These are phyloP conservation scores for Limonomyces culmigenus DNA, from an alignment of 1,284 basidiomycete genomes.

Conservation along the genomic window DNA sequence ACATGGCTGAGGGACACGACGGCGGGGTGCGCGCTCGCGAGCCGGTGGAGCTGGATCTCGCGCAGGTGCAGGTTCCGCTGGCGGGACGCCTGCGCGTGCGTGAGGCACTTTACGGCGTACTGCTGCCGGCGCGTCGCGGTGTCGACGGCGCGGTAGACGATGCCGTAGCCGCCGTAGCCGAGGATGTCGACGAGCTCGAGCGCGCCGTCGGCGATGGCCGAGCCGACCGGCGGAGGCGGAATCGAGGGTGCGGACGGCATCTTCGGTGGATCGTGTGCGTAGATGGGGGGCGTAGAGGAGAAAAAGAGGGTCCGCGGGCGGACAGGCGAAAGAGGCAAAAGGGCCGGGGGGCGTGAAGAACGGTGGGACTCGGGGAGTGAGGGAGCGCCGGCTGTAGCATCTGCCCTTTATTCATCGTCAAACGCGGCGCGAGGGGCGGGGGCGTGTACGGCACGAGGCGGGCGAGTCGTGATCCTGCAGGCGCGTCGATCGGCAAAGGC, in stretches of 20 bases:
- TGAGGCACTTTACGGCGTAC: conserved; percentile 16
- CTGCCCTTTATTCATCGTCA: neutral
- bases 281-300: neutral
- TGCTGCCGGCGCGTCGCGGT: neutral
- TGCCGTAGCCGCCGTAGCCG: conserved; percentile 90
- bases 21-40: conserved; percentile 27
- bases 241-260: conserved; percentile 28
- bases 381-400: neutral
- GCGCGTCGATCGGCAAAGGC: too few relatives aligned
- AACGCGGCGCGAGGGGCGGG: neutral
- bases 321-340: neutral
- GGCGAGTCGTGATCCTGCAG: neutral
- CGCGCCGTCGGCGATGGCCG: conserved; percentile 64
- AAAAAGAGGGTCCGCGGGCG: neutral
- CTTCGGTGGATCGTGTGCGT: conserved; percentile 14
- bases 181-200: conserved; percentile 84
- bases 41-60: conserved; percentile 30
- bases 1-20: conserved; percentile 49
- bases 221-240: conserved; percentile 53
- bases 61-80: conserved; percentile 29
- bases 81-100: conserved; percentile 10
- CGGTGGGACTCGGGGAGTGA: neutral
- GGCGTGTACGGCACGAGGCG: neutral
- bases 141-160: conserved; percentile 85
- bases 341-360: neutral